Evolutionary conservation across 805 yeast genomes (phyloP), one percentile per base, ranked within the genome.

Genomic region (Cyberlindnera bimundalis): DNA sequence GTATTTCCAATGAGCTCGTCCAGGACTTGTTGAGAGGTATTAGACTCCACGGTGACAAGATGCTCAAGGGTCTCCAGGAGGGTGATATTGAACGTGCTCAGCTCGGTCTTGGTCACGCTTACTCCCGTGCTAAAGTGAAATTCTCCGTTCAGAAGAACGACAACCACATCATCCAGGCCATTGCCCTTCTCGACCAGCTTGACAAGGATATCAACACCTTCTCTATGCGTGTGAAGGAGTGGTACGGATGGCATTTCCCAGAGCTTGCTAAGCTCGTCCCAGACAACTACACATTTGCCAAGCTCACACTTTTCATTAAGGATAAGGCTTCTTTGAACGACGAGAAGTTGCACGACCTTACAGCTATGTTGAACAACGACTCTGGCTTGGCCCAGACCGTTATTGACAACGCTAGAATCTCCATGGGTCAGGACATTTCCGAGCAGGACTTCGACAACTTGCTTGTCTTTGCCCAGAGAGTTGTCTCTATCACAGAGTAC

Each of bases 241-340:
- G 99, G 99, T 91, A 91, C 70, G 98, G 99, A 53, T 91, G 99
- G 99, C 99, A 91, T 69, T 91, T 91, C 72, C 97, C 99, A 37
- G 75, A 91, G 55, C 78, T 93, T 60, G 99, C 95, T 64, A 96
- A 93, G 71, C 81, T 93, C 60, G 99, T 93, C 71, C 95, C 95
- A 73, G 99, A 93, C 65, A 84, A 93, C 68, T 93, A 93, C 75
- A 90, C 96, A 46, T 93, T 93, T 81, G 96, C 97, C 54, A 79
- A 76, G 64, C 76, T 91, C 49, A 86, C 88, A 47, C 69, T 88
- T 48, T 74, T 76, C 68, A 87, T 93, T 64, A 78, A 79, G 68
- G 96, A 93, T 72, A 93, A 93, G 73, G 73, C 89, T 42, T 76
- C 86, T 40, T 73, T 93, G 56, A 73, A 76, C 48, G 93, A 84